A percentile compares a stretch with the other conserved stretches of the same genome.
These are phyloP conservation scores for Pleochaeta shiraiana DNA, from an alignment of 2,329 filamentous ascomycete genomes.

Conservation along the genomic window DNA sequence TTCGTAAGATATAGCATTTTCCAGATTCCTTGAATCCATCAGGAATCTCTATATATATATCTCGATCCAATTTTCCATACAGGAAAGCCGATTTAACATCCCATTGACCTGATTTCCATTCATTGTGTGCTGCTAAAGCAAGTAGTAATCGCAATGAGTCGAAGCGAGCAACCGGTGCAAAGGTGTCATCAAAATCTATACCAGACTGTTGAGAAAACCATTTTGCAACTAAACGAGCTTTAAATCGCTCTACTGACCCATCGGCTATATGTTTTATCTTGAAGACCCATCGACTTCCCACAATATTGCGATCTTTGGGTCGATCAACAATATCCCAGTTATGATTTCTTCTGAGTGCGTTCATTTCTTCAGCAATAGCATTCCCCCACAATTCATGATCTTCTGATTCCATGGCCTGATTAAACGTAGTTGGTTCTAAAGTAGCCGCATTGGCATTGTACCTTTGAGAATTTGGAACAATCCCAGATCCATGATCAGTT, in stretches of 20 bases:
- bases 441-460: background rate
- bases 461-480: background rate
- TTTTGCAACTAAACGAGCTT: slow-evolving; percentile 3
- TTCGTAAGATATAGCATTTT: slow-evolving; percentile 2
- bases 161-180: background rate
- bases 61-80: background rate
- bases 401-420: background rate
- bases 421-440: background rate
- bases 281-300: slow-evolving; percentile 4
- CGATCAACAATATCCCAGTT: slow-evolving; percentile 3
- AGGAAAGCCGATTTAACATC: slow-evolving; percentile 2
- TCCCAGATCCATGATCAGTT: too few relatives aligned
- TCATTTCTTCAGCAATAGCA: background rate
- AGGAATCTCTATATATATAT: slow-evolving; percentile 1
- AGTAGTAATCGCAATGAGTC: background rate
- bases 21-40: slow-evolving; percentile 1
- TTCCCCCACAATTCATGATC: background rate
- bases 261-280: slow-evolving; percentile 3
- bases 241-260: slow-evolving; percentile 2
- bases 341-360: background rate
- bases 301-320: slow-evolving; percentile 1
- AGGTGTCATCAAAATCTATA: slow-evolving; percentile 1
- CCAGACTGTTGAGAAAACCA: slow-evolving; percentile 2
- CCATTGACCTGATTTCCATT: slow-evolving; percentile 1
- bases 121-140: background rate